Base-by-base conservation (phyloP, 2,329 filamentous ascomycete genomes). In the Chrysosporium queenslandicum region DNA sequence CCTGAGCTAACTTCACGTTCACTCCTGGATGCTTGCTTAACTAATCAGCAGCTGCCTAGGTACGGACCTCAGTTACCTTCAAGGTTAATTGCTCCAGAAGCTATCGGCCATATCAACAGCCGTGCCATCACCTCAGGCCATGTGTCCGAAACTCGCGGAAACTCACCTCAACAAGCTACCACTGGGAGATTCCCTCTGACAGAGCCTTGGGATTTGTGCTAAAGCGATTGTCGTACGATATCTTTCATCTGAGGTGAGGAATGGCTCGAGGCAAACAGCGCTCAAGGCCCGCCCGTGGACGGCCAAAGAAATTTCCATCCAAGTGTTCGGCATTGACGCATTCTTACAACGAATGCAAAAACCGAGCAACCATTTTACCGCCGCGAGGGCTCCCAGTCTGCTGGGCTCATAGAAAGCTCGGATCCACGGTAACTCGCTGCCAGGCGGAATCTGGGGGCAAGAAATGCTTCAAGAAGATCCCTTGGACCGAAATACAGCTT, bases 391-490 rank as follows among this genome's bases (percentile, higher is more conserved):
- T 55, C 37, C 53, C 53, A 30, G 43, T 52, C 18, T 48, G 46
- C 45, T 49, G 46, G 48, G 32, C 16, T 42, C 47, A 50, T 32
- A 18, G 36, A 5, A 50, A 52, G 14, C 54, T 54, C 21, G 48
- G 52, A 29, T 12, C 12, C 18, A 46, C 42, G 9, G 47, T 54
- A 12, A 25, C 52, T n/a, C 52, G 16, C 23, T 56, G 54, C 42
- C 54, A 56, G 43, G 54, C 52, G 16, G 36, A 8, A 27, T n/a
- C 54, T 23, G 43, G 23, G 12, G 23, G 20, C 39, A 52, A 47
- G 36, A 56, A 56, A 52, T 56, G 54, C 45, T 52, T 52, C 41
- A 52, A 52, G 50, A 50, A 56, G 27, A 56, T 56, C 42, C 54
- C 49, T 39, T 56, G 52, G 54, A 36, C 52, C 14, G 54, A 56